phyloP scores from a whole-genome alignment of 2,329 filamentous ascomycete genomes.

The Xylariaceae sp. region DNA sequence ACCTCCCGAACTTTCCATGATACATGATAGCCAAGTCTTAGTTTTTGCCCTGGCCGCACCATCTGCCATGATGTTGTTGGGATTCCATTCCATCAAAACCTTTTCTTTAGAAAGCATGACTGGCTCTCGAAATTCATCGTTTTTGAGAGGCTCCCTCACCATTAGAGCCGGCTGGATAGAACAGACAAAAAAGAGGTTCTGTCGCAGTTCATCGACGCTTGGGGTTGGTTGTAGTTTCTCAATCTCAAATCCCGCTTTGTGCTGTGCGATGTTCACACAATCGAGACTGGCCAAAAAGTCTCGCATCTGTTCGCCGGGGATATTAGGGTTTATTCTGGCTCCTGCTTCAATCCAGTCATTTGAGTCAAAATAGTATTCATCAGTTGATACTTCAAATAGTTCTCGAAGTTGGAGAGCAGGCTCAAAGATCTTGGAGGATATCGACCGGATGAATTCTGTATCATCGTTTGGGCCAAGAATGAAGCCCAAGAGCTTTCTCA shows the following conservation, averaged over 20 bases:
- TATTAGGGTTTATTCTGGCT: background rate
- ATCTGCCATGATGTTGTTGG: background rate
- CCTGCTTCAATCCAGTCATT: slow-evolving; percentile 34
- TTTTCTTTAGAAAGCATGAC: slow-evolving; percentile 46
- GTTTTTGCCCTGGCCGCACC: background rate
- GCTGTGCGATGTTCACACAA: background rate
- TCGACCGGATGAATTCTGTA: background rate
- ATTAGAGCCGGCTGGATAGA: slow-evolving; percentile 45
- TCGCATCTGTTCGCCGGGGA: background rate
- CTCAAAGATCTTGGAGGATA: slow-evolving; percentile 35
- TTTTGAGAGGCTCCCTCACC: slow-evolving; percentile 42
- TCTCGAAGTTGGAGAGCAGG: slow-evolving; percentile 48
- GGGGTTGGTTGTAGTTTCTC: slow-evolving; percentile 40
- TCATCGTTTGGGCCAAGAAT: background rate
- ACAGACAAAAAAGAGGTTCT: slow-evolving; percentile 43
- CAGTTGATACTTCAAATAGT: slow-evolving; percentile 46
- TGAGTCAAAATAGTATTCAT: slow-evolving; percentile 44
- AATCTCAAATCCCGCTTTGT: background rate
- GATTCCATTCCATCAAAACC: slow-evolving; percentile 47
- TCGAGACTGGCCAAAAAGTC: background rate
- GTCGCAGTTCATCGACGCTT: slow-evolving; percentile 40
- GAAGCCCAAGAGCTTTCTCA: background rate
- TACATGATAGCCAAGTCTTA: background rate
- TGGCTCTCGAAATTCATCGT: slow-evolving; percentile 43
- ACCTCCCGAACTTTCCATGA: background rate